A percentile compares a stretch with the other conserved stretches of the same genome.
Conservation (phyloP, 176 grass and related monocot genomes). For the Hsuehochloa calcarea region DNA sequence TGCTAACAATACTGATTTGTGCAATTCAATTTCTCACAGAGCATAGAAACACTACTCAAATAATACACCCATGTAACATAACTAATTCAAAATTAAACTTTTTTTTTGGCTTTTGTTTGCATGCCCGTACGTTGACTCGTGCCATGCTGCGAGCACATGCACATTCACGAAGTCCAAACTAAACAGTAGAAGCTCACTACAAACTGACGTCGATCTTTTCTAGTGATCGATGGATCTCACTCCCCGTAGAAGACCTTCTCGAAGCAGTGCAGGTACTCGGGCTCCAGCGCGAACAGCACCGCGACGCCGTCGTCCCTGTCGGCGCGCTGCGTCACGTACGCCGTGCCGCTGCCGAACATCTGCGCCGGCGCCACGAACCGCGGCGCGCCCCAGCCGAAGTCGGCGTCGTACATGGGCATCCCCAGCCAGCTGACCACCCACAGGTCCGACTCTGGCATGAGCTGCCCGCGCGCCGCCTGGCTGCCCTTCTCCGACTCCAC, state of each 20-base stretch:
- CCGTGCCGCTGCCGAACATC: slow-evolving; percentile 66
- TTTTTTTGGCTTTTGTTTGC: too few relatives aligned
- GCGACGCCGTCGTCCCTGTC: slow-evolving; percentile 25
- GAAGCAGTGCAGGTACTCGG: slow-evolving; percentile 43
- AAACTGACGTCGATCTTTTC: neutral
- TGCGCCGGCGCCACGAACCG: slow-evolving; percentile 40
- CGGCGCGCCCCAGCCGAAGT: slow-evolving; percentile 66
- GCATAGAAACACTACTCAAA: too few relatives aligned
- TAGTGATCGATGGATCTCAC: neutral
- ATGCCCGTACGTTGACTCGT: too few relatives aligned
- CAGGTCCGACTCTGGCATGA: slow-evolving; percentile 53
- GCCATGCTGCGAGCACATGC: too few relatives aligned
- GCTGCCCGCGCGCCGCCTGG: slow-evolving; percentile 57
- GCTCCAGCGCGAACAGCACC: slow-evolving; percentile 40
- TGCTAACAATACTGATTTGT: too few relatives aligned
- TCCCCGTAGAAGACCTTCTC: slow-evolving; percentile 50
- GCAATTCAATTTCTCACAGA: too few relatives aligned
- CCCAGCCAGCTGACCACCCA: slow-evolving; percentile 69
- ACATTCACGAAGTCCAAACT: neutral
- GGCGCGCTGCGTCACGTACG: slow-evolving; percentile 47
- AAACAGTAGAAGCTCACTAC: neutral
- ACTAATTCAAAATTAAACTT: too few relatives aligned
- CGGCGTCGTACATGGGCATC: slow-evolving; percentile 65
- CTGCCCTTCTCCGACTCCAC: slow-evolving; percentile 48
- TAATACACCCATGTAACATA: too few relatives aligned